These are phyloP conservation scores for Eucalyptus curtisii DNA, from an alignment of 345 rosid genomes.

Conservation along the genomic window DNA sequence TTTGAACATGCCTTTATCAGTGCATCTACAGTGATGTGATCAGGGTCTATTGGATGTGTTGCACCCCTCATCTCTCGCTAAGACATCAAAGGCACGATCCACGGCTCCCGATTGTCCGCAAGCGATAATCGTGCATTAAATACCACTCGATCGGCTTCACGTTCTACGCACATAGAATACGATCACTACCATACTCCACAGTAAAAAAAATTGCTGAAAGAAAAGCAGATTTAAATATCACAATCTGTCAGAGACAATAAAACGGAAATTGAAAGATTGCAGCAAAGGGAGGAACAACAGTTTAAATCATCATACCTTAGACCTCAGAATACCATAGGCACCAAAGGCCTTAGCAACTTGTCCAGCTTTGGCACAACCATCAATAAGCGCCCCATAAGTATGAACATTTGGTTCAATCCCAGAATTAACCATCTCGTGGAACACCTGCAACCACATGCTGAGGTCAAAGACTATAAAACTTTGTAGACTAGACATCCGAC, in stretches of 20 bases:
- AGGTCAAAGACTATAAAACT: background rate
- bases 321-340: slow-evolving; percentile 94
- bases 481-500: background rate
- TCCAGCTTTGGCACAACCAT: slow-evolving; percentile 93
- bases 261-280: background rate
- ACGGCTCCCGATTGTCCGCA: slow-evolving; percentile 96
- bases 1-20: slow-evolving; percentile 78
- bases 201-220: background rate
- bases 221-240: background rate
- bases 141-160: slow-evolving; percentile 98
- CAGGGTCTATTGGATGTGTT: slow-evolving; percentile 86
- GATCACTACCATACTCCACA: slow-evolving; percentile 12
- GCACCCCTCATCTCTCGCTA: slow-evolving; percentile 88
- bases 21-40: slow-evolving; percentile 82
- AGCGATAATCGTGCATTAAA: slow-evolving; percentile 92
- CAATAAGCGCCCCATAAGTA: slow-evolving; percentile 91
- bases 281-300: background rate
- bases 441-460: slow-evolving; percentile 33
- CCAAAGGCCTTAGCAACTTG: slow-evolving; percentile 98
- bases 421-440: slow-evolving; percentile 87
- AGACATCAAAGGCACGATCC: slow-evolving; percentile 95
- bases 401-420: slow-evolving; percentile 87
- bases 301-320: slow-evolving; percentile 44
- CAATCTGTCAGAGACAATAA: background rate
- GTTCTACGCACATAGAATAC: slow-evolving; percentile 70